Base-by-base conservation (phyloP, 257 asterid genomes). In the Solanum piurae region DNA sequence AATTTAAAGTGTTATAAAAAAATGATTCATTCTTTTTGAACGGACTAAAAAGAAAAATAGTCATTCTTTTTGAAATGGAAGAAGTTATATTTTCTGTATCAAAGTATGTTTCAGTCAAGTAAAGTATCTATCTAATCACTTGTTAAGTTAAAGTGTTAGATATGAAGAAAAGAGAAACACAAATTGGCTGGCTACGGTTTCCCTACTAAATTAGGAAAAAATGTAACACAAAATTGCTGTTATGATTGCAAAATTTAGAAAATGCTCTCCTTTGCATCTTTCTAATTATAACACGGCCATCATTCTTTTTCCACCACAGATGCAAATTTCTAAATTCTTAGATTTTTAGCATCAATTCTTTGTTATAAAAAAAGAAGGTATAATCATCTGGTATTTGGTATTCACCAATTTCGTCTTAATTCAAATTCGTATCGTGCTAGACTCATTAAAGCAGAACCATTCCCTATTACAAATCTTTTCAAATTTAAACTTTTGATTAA, bases 401-500 rank as follows among this genome's bases (percentile, higher is more conserved):
- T 9, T 9, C 7, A 33, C 3, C 10, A 33, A 34, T 3, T 16
- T 18, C 2, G 0, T 33, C 0, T 18, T 18, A 34, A 73, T 9
- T 33, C 4, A 20, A 33, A 73, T 18, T 73, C 0, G 0, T 1
- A 1, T 20, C 0, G 7, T 0, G 1, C 1, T 12, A 34, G 5
- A 36, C 2, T 18, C 29, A 34, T 29, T 29, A 29, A 13, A 71
- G 1, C 6, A 16, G 3, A 71, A 33, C 5, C 0, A 9, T 7
- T 69, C 0, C 9, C 40, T 7, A 69, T 7, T 14, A 3, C 12
- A 8, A 14, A 1, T 69, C 9, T 31, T 71, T 71, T 71, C 9
- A 66, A 68, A 33, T 18, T 14, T 2, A 20, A 9, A 16, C 13
- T 5, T 31, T 4, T 16, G 0, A 8, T 14, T 71, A 16, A 7